Conservation (phyloP, 352 stramenopile genomes). For the Pythium dissimile region DNA sequence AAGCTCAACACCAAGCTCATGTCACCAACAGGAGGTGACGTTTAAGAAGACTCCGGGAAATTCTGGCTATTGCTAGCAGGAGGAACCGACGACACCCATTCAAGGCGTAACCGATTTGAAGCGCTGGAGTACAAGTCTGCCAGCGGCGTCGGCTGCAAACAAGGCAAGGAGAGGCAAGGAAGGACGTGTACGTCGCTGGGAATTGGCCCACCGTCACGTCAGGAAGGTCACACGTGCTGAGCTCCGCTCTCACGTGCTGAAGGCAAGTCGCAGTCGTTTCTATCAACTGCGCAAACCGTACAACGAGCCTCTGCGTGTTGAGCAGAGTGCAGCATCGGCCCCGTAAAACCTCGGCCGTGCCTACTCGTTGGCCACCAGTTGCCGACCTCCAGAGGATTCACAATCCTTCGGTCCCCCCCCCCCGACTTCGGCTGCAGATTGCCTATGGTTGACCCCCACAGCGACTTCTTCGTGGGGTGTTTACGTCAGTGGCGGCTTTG, state of each 20-base stretch:
- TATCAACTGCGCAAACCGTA: not conserved
- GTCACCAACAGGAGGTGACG: not conserved
- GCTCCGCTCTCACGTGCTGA: not conserved
- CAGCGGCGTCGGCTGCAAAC: not conserved
- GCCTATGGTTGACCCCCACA: not conserved
- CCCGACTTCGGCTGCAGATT: not conserved
- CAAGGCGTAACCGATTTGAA: too few relatives aligned
- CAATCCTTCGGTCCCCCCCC: not conserved
- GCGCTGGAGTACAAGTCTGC: not conserved
- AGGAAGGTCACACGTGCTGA: not conserved
- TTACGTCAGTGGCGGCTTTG: not conserved
- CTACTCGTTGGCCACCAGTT: not conserved
- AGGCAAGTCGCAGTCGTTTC: not conserved
- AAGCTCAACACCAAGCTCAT: not conserved
- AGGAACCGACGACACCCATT: not conserved
- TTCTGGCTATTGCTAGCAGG: too few relatives aligned
- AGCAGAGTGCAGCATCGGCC: not conserved
- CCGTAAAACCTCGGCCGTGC: not conserved
- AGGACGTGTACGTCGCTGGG: not conserved
- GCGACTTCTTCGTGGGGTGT: slow-evolving; percentile 3
- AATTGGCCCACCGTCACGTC: not conserved
- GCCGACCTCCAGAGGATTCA: not conserved
- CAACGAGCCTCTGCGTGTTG: not conserved
- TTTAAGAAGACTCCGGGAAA: not conserved
- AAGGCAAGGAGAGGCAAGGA: not conserved